phyloP scores from a whole-genome alignment of 495 filamentous ascomycete species.

The Apodospora peruviana region DNA sequence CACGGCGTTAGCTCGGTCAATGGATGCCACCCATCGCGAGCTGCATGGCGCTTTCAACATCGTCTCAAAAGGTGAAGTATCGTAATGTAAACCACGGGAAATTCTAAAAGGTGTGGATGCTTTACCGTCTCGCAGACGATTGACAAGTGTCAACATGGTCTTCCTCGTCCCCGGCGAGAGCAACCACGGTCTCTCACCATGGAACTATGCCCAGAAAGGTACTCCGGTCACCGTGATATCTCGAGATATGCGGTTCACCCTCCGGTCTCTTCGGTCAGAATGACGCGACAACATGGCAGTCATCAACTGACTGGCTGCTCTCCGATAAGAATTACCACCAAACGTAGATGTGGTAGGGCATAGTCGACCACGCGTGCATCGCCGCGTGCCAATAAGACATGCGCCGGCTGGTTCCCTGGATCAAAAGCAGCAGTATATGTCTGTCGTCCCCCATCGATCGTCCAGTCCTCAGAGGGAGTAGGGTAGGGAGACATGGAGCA shows the following conservation, averaged over 20 bases:
- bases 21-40: not conserved
- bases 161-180: not conserved
- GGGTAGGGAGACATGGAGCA: slow-evolving; percentile 13
- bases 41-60: not conserved
- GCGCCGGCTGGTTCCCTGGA: slow-evolving; percentile 3
- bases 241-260: slow-evolving; percentile 5
- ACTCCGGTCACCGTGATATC: slow-evolving; percentile 11
- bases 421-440: not conserved
- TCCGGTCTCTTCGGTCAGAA: slow-evolving; percentile 6
- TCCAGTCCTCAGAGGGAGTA: slow-evolving; percentile 7
- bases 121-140: slow-evolving; percentile 1
- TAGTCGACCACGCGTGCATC: slow-evolving; percentile 5
- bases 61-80: not conserved
- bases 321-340: slow-evolving; percentile 7
- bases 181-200: not conserved
- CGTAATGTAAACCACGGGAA: not conserved
- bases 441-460: not conserved
- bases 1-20: slow-evolving; percentile 11
- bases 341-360: slow-evolving; percentile 6
- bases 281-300: slow-evolving; percentile 1
- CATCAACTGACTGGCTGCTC: slow-evolving; percentile 2
- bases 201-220: slow-evolving; percentile 4
- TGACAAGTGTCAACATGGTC: not conserved
- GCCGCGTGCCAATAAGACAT: slow-evolving; percentile 4
- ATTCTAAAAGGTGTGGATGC: not conserved